Evolutionary conservation across 1,139 yeast species (phyloP), one percentile per base, ranked within the genome.

Genomic region (Saccharomycopsis crataegensis): DNA sequence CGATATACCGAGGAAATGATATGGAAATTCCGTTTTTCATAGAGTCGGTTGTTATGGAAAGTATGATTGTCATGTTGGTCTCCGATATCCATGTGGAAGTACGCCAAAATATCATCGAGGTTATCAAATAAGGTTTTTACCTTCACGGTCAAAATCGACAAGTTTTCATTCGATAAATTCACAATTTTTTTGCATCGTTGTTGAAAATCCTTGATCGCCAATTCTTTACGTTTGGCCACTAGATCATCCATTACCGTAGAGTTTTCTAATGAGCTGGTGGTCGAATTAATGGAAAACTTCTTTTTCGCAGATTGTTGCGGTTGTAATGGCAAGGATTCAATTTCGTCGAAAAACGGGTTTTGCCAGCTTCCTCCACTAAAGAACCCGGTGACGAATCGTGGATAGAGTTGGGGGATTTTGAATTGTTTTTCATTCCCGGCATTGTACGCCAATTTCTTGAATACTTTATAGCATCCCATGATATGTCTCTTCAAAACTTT

Each of bases 291-390:
- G 28, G 28, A 22, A 4, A 22, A 22, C 28, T 22, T 22, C 28
- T 22, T 22, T 22, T 22, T 22, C 28, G 28, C 28, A 22, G 28
- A 22, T 4, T 22, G 28, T 22, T 22, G 28, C 14, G 14, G 16
- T 11, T 12, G 12, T 12, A 14, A 8, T 11, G 11, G 28, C 17
- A 6, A 42, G 3, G 11, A 22, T 42, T n/a, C 28, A 22, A 22
- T 22, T 33, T 75, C 70, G 6, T 74, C 69, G 59, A 79, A 80
- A 60, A 83, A 82, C 36, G 86, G 86, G 61, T 83, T 84, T 51
- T 80, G 76, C 83, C 88, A 84, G 60, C 82, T 82, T 8, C 89
- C 90, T 8, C 89, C 91, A 61, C 81, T 82, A 64, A 81, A 84
- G 55, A 78, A 82, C 48, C 80, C 79, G 40, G 75, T 71, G 8